These are phyloP conservation scores for Didymella exigua DNA, from an alignment of 2,329 filamentous ascomycete species.

Conservation along the genomic window DNA sequence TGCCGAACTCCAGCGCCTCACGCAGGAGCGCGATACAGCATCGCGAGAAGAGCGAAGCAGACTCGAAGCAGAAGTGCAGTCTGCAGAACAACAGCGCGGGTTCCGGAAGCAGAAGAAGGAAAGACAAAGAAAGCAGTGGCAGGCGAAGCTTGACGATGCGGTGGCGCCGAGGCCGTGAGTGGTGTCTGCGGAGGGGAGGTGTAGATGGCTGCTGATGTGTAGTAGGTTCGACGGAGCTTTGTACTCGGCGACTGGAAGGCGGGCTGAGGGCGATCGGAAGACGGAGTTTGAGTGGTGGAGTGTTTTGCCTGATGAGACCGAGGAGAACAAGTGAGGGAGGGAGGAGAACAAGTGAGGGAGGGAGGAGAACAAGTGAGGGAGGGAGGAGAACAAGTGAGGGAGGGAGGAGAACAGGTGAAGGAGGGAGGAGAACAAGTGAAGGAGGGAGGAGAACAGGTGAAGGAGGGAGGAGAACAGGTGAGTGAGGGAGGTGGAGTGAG, in stretches of 20 bases:
- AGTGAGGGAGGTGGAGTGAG: too few relatives aligned
- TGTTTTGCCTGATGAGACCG: not conserved
- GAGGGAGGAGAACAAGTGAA: too few relatives aligned
- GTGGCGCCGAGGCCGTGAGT: not conserved
- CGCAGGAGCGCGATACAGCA: not conserved
- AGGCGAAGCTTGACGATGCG: not conserved
- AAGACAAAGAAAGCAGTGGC: not conserved
- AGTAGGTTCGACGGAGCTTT: not conserved
- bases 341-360: not conserved
- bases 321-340: not conserved
- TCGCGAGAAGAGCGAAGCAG: not conserved
- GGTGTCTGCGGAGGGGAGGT: too few relatives aligned
- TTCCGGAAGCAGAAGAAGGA: not conserved
- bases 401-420: too few relatives aligned
- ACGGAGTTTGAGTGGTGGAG: not conserved
- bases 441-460: too few relatives aligned
- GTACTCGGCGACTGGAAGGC: not conserved
- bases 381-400: not conserved
- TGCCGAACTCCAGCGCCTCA: not conserved
- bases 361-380: not conserved
- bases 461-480: too few relatives aligned
- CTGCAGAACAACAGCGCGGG: not conserved
- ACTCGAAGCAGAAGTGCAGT: not conserved
- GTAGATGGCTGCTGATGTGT: too few relatives aligned
- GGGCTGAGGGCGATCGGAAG: not conserved